A percentile compares a stretch with the other conserved stretches of the same genome.
These are phyloP conservation scores for Roridomyces roridus DNA, from an alignment of 768 basidiomycete genomes.

Conservation along the genomic window DNA sequence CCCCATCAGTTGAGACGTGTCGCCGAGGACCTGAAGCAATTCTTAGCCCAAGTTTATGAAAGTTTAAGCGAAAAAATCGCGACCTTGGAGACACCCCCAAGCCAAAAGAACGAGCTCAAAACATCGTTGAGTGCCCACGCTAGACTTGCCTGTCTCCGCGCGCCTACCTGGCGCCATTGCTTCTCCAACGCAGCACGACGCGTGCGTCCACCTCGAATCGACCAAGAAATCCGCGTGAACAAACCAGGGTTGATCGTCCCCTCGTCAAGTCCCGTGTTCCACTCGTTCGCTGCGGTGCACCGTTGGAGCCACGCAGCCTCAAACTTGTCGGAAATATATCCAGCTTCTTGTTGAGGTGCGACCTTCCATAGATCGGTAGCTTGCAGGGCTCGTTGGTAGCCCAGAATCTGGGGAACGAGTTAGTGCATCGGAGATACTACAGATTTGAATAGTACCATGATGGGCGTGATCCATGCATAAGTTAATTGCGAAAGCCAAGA, in stretches of 20 bases:
- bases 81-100: slow-evolving; percentile 65
- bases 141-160: slow-evolving; percentile 55
- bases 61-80: background rate
- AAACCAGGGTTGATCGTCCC: slow-evolving; percentile 52
- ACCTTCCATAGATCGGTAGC: slow-evolving; percentile 80
- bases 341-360: slow-evolving; percentile 54
- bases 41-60: background rate
- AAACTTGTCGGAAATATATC: slow-evolving; percentile 55
- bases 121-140: slow-evolving; percentile 68
- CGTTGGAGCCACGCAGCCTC: slow-evolving; percentile 61
- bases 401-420: slow-evolving; percentile 48
- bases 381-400: slow-evolving; percentile 76
- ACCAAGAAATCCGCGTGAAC: slow-evolving; percentile 47
- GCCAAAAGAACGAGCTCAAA: slow-evolving; percentile 66
- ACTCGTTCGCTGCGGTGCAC: slow-evolving; percentile 53
- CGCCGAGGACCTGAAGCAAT: slow-evolving; percentile 57
- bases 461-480: slow-evolving; percentile 68
- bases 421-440: background rate
- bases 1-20: slow-evolving; percentile 66
- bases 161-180: slow-evolving; percentile 52
- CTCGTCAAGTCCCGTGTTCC: slow-evolving; percentile 55
- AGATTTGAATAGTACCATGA: slow-evolving; percentile 47
- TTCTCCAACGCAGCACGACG: slow-evolving; percentile 39
- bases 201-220: slow-evolving; percentile 37
- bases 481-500: slow-evolving; percentile 66